Evolutionary conservation across 805 yeast genomes (phyloP), one percentile per base, ranked within the genome.

Genomic region (Saccharomycopsis capsularis): DNA sequence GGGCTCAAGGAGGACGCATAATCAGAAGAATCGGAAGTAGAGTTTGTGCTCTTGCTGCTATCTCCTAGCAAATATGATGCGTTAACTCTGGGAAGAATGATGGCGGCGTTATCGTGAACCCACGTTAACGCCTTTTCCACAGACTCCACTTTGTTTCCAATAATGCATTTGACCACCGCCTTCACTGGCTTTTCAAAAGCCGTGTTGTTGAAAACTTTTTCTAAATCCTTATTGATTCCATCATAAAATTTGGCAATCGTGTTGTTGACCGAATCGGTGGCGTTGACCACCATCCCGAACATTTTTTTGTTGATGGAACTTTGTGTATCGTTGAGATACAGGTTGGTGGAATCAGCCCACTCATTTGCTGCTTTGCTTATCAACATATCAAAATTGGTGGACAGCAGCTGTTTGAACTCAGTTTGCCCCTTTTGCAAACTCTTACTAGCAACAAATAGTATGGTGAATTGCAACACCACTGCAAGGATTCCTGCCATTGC

Each of bases 111-210:
- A 32, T 81, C 68, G 56, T 82, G 70, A 1, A 89, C 67, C 97
- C 97, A 93, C 1, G 81, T 74, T 47, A 90, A 64, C 0, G 95
- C 98, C 27, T 75, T 60, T 54, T 85, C 85, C 2, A 88, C 68
- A 21, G 74, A 70, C 13, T 70, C 70, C 4, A 91, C 62, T 58
- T 91, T 93, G 43, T 82, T 70, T 16, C 86, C 91, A 35, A 93
- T 69, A 2, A 86, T 77, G 66, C 99, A 91, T 29, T 81, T 79
- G 3, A 90, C 84, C 0, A 88, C 78, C 0, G 82, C 73, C 25
- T 73, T 71, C 41, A 88, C 70, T 0, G 95, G 85, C 1, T 61
- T 61, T 42, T 79, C 76, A 9, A 91, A 65, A 0, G 84, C 75
- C 0, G 97, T 87, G 2, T 72, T 72, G 3, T 81, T 79, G 64